Percentiles rank a stretch among this genome's conserved stretches.
phyloP scores from a whole-genome alignment of 2,329 filamentous ascomycete genomes.

The Colletotrichum coccodes region DNA sequence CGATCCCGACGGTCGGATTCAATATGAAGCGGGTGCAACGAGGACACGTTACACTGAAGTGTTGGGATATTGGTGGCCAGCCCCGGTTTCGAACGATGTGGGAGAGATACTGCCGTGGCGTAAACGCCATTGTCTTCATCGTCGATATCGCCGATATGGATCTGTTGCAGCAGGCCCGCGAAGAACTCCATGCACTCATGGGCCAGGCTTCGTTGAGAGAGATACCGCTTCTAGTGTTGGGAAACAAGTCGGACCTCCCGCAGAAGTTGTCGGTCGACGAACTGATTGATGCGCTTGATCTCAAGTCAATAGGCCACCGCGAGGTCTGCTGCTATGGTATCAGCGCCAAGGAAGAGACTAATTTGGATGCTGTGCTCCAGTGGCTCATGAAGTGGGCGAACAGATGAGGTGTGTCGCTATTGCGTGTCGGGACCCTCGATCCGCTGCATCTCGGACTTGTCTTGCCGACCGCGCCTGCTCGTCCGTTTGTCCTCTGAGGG shows the following conservation, averaged over 20 bases:
- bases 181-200: slow-evolving; percentile 92
- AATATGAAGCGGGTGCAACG: slow-evolving; percentile 99
- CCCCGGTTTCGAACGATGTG: slow-evolving; percentile 98
- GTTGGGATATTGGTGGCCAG: slow-evolving; percentile 98
- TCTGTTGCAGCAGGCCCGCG: slow-evolving; percentile 84
- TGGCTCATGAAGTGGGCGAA: slow-evolving; percentile 94
- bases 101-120: slow-evolving; percentile 97
- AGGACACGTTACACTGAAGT: slow-evolving; percentile 97
- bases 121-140: slow-evolving; percentile 98
- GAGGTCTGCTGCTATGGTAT: slow-evolving; percentile 99
- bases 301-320: slow-evolving; percentile 88
- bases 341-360: slow-evolving; percentile 98
- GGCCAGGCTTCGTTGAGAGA: slow-evolving; percentile 85
- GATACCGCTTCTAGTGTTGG: slow-evolving; percentile 92
- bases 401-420: slow-evolving; percentile 59
- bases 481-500: background rate
- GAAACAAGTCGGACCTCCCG: slow-evolving; percentile 97
- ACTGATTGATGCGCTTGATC: slow-evolving; percentile 89
- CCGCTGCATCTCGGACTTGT: background rate
- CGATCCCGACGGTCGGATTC: slow-evolving; percentile 97
- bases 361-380: slow-evolving; percentile 94
- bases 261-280: slow-evolving; percentile 93
- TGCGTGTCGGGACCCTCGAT: slow-evolving; percentile 10
- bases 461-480: background rate
- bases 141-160: slow-evolving; percentile 92